Evolutionary conservation across 2,329 filamentous ascomycete genomes (phyloP), one percentile per base, ranked within the genome.

Genomic region (Fusarium hostae): DNA sequence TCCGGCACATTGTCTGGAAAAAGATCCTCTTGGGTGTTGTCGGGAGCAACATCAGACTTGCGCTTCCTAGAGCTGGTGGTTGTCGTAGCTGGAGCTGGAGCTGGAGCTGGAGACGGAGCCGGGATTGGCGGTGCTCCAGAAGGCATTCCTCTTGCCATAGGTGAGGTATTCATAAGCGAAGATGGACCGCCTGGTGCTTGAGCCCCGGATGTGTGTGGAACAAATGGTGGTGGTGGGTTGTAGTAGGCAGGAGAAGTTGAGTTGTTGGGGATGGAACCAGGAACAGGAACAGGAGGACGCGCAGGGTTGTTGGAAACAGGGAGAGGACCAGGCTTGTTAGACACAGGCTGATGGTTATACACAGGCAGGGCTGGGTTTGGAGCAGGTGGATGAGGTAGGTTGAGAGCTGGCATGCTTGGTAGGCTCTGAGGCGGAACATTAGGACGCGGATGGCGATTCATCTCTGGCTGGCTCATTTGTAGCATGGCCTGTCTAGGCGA

Each of bases 1-100:
- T 73, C 66, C 20, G 65, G 48, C 10, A 66, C 72, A 34, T 74
- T 41, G 4, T 58, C 47, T 7, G 74, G 74, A 59, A 76, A 76
- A 47, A 75, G 67, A 12, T 76, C 44, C 26, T 75, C 63, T n/a
- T 62, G 45, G 9, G 44, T 43, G 16, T 55, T 66, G 30, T 69
- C 66, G 13, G 39, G 40, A 13, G 34, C 52, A 30, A 41, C 65
- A 54, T 75, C 74, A 26, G 74, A 75, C 39, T 76, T 76, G 63
- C 74, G 74, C 52, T 76, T 76, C 57, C 59, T 73, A 12, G 64
- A 63, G 18, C 58, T 43, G 11, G 56, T 62, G 20, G 68, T 37
- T 44, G 59, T 35, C 6, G 54, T 4, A n/a, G 64, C 18, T 16
- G 51, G 43, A 20, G 48, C 39, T 12, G 47, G 24, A 6, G 54